Evolutionary conservation across 2,329 filamentous ascomycete species (phyloP), one percentile per base, ranked within the genome.

Genomic region (Pyrenophora seminiperda): DNA sequence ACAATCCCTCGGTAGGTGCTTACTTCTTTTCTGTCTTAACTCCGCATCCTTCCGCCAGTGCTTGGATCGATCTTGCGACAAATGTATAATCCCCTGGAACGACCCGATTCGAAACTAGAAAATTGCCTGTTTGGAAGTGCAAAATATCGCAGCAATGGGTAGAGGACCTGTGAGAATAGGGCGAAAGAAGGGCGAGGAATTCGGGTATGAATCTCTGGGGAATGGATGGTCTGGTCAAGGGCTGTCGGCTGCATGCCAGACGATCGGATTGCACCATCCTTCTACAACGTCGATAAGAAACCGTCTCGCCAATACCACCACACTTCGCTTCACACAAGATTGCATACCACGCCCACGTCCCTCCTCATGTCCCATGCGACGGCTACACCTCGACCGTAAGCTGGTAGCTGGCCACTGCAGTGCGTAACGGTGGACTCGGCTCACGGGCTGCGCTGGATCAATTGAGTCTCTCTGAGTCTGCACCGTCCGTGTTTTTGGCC

Each of bases 1-100:
- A 48, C 44, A 30, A 39, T 43, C 42, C 46, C 53, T 61, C 54
- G 65, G 68, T 70, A 71, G 52, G 67, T 66, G 24, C 27, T 32
- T 19, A 30, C 50, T 46, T 52, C 29, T 39, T 52, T 49, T 54
- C 51, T 51, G 53, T 43, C 29, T 47, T 49, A 48, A 34, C 31
- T 61, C 31, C 40, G 18, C 20, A 17, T 13, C 14, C 27, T 24
- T 38, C 43, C 33, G 33, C 27, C 29, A n/a, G 40, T 42, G 15
- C 46, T 31, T 34, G 37, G 29, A 37, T 20, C 10, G 9, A 9
- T 9, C 13, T 27, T 27, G 10, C 24, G 9, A 27, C 24, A 27
- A 27, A 9, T 27, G 24, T 27, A 3, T 10, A 27, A 27, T 27
- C 3, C 7, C 24, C 4, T 27, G 9, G 24, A 3, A 9, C 24